A percentile compares a stretch with the other conserved stretches of the same genome.
These are phyloP conservation scores for Scedosporium minutisporum DNA, from an alignment of 2,329 filamentous ascomycete genomes.

Conservation along the genomic window DNA sequence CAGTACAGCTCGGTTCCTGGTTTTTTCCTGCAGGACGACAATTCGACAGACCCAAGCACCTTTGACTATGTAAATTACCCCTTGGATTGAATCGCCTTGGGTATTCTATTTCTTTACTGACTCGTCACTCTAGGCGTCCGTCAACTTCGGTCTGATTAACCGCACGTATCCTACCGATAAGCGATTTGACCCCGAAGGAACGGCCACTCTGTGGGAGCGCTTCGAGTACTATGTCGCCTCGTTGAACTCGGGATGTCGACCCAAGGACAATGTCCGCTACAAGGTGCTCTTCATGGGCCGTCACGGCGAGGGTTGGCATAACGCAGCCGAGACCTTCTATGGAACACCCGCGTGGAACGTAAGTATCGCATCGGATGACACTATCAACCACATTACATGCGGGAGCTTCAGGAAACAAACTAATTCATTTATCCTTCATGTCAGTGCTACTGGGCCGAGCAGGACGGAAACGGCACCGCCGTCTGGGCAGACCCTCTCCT, in stretches of 20 bases:
- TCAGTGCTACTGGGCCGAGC: conserved; percentile 57
- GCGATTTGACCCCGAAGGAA: conserved; percentile 24
- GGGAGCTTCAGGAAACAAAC: not conserved
- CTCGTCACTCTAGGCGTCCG: conserved; percentile 33
- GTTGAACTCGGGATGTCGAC: conserved; percentile 34
- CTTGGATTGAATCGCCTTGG: not conserved
- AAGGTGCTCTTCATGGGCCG: conserved; percentile 60
- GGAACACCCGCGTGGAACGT: conserved; percentile 62
- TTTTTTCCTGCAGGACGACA: conserved; percentile 56
- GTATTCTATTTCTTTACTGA: not conserved
- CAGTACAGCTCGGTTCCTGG: conserved; percentile 51
- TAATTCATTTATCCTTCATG: not conserved
- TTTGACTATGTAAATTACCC: conserved; percentile 53
- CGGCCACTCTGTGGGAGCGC: conserved; percentile 54
- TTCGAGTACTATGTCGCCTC: conserved; percentile 47
- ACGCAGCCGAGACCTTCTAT: conserved; percentile 54
- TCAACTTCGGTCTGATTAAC: conserved; percentile 58
- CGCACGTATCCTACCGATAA: conserved; percentile 49
- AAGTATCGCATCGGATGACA: conserved; percentile 16
- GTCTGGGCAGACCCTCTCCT: conserved; percentile 56
- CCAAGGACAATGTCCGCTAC: conserved; percentile 42
- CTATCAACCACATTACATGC: not conserved
- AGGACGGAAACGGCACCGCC: conserved; percentile 53
- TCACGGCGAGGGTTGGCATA: conserved; percentile 60
- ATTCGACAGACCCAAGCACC: conserved; percentile 39